A percentile compares a stretch with the other conserved stretches of the same genome.
These are phyloP conservation scores for Lentinula detonsa DNA, from an alignment of 768 basidiomycete species.

Conservation along the genomic window DNA sequence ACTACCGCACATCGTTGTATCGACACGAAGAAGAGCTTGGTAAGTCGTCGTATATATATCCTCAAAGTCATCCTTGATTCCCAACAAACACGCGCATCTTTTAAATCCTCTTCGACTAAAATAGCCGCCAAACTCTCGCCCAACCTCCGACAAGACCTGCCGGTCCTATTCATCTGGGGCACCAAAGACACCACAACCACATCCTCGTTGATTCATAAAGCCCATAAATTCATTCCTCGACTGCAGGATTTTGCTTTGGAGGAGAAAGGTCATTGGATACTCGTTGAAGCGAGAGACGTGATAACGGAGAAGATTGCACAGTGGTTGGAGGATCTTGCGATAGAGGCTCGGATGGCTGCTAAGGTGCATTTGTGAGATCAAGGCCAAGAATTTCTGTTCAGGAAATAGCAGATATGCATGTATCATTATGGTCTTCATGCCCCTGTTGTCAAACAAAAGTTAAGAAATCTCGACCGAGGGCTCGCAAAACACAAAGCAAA, in stretches of 20 bases:
- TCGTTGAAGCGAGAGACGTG: conserved; percentile 54
- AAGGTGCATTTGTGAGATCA: neutral
- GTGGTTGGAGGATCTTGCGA: conserved; percentile 35
- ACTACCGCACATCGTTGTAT: conserved; percentile 57
- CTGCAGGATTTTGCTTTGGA: conserved; percentile 49
- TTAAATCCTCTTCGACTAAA: too few species aligned
- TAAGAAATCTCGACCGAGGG: too few species aligned
- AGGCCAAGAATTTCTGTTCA: too few species aligned
- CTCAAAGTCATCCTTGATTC: neutral
- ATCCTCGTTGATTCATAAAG: conserved; percentile 31
- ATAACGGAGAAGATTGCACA: conserved; percentile 41
- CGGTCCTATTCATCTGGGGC: conserved; percentile 59
- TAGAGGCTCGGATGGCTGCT: neutral
- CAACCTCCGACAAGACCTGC: conserved; percentile 39
- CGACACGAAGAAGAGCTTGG: conserved; percentile 65
- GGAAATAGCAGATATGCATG: too few species aligned
- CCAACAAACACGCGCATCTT: too few species aligned
- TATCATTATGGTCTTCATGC: too few species aligned
- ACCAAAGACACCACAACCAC: conserved; percentile 46
- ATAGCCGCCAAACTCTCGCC: conserved; percentile 39
- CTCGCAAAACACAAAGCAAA: too few species aligned
- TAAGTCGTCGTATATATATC: conserved; percentile 12
- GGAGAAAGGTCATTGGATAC: conserved; percentile 62
- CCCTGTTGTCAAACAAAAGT: too few species aligned
- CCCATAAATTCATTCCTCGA: conserved; percentile 42